A percentile compares a stretch with the other conserved stretches of the same genome.
These are phyloP conservation scores for Leccinum solheimii DNA, from an alignment of 1,284 basidiomycete genomes.

Conservation along the genomic window DNA sequence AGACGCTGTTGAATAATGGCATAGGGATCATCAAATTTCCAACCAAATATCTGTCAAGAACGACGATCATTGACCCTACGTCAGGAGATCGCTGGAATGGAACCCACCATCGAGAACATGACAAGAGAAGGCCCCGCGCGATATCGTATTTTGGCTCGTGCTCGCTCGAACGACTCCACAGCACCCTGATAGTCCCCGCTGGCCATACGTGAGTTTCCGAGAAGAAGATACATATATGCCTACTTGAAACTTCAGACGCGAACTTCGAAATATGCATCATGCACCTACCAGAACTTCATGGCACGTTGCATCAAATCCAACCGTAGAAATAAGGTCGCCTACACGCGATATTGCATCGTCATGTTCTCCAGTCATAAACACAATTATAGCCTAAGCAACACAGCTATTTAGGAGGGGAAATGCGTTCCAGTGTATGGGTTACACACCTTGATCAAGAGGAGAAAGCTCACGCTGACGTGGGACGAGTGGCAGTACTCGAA, in stretches of 20 bases:
- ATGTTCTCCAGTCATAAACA: not conserved
- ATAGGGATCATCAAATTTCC: slow-evolving; percentile 4
- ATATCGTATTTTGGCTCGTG: not conserved
- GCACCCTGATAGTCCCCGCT: not conserved
- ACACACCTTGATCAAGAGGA: slow-evolving; percentile 2
- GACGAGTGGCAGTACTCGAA: not conserved
- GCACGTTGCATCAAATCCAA: not conserved
- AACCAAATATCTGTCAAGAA: slow-evolving; percentile 2
- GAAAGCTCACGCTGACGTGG: not conserved
- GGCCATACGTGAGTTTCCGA: not conserved
- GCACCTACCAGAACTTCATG: not conserved
- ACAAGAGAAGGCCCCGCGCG: not conserved
- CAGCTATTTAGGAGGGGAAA: too few species aligned
- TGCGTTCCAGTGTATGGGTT: fast-evolving
- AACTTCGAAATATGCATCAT: not conserved
- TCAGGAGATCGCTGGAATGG: not conserved
- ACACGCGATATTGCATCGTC: not conserved
- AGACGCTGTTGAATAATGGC: not conserved
- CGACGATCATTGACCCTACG: not conserved
- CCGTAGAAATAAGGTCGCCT: not conserved
- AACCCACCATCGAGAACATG: not conserved
- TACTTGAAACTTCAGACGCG: not conserved
- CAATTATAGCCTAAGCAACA: not conserved
- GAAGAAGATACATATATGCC: slow-evolving; percentile 5
- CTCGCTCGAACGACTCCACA: not conserved